Evolutionary conservation across 2,329 filamentous ascomycete genomes (phyloP), one percentile per base, ranked within the genome.

Genomic region (Pyrenochaeta sp.): DNA sequence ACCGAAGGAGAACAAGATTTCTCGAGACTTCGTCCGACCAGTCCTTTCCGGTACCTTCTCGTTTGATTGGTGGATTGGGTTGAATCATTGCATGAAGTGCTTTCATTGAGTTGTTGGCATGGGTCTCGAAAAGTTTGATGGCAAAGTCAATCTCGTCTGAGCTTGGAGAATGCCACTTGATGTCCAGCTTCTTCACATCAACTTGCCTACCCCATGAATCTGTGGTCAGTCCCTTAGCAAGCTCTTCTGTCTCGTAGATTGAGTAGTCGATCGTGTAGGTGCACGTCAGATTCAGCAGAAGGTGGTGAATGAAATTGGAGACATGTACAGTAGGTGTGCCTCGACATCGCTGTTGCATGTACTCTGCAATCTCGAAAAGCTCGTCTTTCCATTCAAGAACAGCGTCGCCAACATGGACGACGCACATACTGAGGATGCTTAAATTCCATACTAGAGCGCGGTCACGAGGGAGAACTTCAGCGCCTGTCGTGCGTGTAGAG

Each of bases 11-110:
- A 11, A 94, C 91, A 51, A 99, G 83, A 62, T 97, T 92, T 49
- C 95, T 83, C 1, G 92, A 94, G 23, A 98, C 89, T 73, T 99
- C 96, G 73, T 99, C 95, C 0, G 94, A 97, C 95, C 95, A 99
- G 67, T 97, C 94, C 76, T 98, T 99, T 64, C 96, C 96, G 73
- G 94, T 97, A 32, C 95, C 95, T 63, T 93, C 94, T 51, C 94
- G 86, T 75, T 92, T 96, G 47, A 98, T 89, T 2, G 87, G 89
- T 1, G 92, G 89, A 31, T 89, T 85, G 40, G 91, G 88, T 57
- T 90, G 88, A 69, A 92, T 96, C n/a, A 99, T 83, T 7, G 88
- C 85, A 58, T 86, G 85, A 11, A 99, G 79, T 56, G 91, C 87
- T 52, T 87, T 81, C 55, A 94, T 84, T 1, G 94, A 93, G 35